Conservation (phyloP, 2,329 filamentous ascomycete species). For the Stagonosporopsis vannaccii region DNA sequence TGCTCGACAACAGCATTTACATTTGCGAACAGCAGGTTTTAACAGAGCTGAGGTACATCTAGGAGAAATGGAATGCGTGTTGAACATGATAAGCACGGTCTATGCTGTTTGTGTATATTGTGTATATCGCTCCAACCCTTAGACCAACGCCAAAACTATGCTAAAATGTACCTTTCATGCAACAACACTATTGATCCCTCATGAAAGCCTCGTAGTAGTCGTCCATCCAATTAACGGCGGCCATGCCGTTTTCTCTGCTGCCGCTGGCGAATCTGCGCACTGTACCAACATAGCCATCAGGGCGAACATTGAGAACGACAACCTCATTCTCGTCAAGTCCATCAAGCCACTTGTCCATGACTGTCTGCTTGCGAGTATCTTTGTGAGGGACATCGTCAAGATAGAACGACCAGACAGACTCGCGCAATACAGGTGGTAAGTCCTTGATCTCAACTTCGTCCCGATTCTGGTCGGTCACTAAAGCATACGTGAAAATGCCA, state of each 20-base stretch:
- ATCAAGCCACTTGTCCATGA: conserved; percentile 75
- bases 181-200: conserved; percentile 23
- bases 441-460: conserved; percentile 70
- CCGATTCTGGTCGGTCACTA: conserved; percentile 71
- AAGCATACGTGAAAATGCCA: conserved; percentile 70
- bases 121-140: neutral
- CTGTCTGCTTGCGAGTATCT: conserved; percentile 59
- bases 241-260: conserved; percentile 37
- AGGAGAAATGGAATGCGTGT: neutral
- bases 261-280: conserved; percentile 55
- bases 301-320: conserved; percentile 72
- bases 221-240: conserved; percentile 57
- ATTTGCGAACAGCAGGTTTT: neutral
- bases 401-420: conserved; percentile 76
- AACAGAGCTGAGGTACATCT: too few relatives aligned
- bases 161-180: neutral
- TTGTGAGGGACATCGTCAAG: conserved; percentile 69
- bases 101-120: neutral
- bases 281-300: conserved; percentile 77
- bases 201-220: conserved; percentile 60
- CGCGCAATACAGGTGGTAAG: conserved; percentile 67
- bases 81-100: neutral
- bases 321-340: conserved; percentile 64
- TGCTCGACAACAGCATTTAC: neutral
- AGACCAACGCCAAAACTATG: conserved; percentile 10